Conservation (phyloP, 2,329 filamentous ascomycete species). For the Nigrospora osmanthi region DNA sequence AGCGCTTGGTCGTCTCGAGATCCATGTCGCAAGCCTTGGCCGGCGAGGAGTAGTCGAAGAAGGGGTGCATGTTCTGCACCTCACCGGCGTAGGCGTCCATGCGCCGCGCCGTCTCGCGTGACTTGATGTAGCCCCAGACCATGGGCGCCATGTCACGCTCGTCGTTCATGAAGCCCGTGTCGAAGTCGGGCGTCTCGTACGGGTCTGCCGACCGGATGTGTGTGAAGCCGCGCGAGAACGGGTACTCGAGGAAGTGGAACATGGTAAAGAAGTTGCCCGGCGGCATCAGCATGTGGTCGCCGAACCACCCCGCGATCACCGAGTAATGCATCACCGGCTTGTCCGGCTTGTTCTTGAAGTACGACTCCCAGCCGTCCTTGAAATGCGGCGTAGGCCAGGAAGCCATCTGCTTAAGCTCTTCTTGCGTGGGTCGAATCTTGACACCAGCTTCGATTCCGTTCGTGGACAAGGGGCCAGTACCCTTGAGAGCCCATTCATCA, state of each 20-base stretch:
- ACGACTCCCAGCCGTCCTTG: conserved; percentile 67
- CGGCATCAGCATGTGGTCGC: conserved; percentile 56
- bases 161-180: conserved; percentile 80
- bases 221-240: conserved; percentile 64
- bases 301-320: conserved; percentile 62
- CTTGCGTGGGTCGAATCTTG: conserved; percentile 63
- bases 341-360: conserved; percentile 78
- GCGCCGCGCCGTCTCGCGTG: conserved; percentile 68
- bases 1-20: conserved; percentile 65
- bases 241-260: conserved; percentile 76
- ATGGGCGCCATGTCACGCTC: conserved; percentile 77
- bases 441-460: conserved; percentile 77
- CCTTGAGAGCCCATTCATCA: conserved; percentile 72
- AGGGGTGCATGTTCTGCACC: conserved; percentile 60
- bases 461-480: conserved; percentile 68
- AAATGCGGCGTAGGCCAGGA: conserved; percentile 70
- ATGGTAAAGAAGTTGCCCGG: conserved; percentile 76
- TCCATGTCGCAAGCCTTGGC: conserved; percentile 68
- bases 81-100: conserved; percentile 76
- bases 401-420: conserved; percentile 62
- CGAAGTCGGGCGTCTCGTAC: conserved; percentile 70
- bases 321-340: conserved; percentile 85
- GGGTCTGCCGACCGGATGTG: conserved; percentile 66
- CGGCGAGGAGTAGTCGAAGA: conserved; percentile 62
- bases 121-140: conserved; percentile 82